phyloP scores from a whole-genome alignment of 495 filamentous ascomycete species.

The Talaromyces liani region DNA sequence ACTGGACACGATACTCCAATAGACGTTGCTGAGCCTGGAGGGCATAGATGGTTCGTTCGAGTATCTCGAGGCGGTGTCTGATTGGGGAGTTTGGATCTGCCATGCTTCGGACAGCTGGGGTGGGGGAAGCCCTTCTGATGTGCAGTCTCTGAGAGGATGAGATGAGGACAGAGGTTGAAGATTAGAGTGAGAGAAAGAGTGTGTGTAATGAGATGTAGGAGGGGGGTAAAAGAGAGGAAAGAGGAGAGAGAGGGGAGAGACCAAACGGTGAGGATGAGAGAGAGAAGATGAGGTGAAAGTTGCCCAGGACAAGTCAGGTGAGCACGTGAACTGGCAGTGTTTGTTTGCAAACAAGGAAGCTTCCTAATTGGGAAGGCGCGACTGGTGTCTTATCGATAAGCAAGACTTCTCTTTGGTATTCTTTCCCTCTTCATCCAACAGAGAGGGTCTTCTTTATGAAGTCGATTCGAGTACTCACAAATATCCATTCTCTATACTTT shows the following conservation, averaged over 20 bases:
- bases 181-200: background rate
- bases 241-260: background rate
- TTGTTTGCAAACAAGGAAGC: background rate
- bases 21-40: constrained; percentile 8
- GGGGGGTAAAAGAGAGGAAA: background rate
- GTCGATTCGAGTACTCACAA: too few relatives aligned
- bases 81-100: background rate
- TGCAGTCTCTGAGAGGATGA: background rate
- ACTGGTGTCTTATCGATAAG: background rate
- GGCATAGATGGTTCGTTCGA: constrained; percentile 8
- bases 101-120: background rate
- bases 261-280: too few relatives aligned
- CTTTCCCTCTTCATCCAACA: too few relatives aligned
- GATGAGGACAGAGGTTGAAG: background rate
- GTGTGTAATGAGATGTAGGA: background rate
- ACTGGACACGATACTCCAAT: constrained; percentile 7
- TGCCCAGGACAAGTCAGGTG: background rate
- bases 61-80: constrained; percentile 7
- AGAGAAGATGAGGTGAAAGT: background rate
- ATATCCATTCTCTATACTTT: too few relatives aligned
- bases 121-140: background rate
- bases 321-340: background rate
- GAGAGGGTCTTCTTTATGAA: too few relatives aligned
- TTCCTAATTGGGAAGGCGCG: background rate
- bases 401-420: too few relatives aligned